Percentiles rank a stretch among this genome's conserved stretches.
phyloP scores from a whole-genome alignment of 495 filamentous ascomycete genomes.

The Collariella sp. region DNA sequence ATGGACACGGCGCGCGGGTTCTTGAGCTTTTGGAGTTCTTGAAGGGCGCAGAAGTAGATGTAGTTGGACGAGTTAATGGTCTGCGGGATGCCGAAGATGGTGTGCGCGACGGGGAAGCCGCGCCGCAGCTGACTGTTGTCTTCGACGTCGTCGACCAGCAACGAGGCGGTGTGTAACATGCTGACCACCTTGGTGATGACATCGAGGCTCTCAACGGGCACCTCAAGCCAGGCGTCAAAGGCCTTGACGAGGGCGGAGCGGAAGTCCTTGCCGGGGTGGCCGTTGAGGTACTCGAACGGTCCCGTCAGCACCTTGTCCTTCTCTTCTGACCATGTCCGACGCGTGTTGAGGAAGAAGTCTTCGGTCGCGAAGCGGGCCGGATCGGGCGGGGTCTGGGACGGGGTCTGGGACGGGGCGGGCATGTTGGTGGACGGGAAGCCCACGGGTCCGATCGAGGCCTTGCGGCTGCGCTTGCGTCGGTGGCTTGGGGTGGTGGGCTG shows the following conservation, averaged over 20 bases:
- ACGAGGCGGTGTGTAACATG: conserved; percentile 89
- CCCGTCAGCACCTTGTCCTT: conserved; percentile 75
- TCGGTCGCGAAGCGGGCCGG: conserved; percentile 40
- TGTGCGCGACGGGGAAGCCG: conserved; percentile 85
- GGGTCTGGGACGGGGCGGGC: conserved; percentile 26
- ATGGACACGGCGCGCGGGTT: conserved; percentile 66
- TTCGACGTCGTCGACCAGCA: conserved; percentile 90
- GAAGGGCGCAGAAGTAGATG: conserved; percentile 84
- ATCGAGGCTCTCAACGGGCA: conserved; percentile 65
- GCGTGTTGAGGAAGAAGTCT: conserved; percentile 33
- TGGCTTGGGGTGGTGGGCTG: conserved; percentile 10
- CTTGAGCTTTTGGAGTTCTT: conserved; percentile 66
- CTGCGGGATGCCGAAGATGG: conserved; percentile 89
- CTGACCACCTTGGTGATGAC: conserved; percentile 82
- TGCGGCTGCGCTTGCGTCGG: conserved; percentile 29
- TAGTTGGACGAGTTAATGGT: conserved; percentile 98
- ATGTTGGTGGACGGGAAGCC: conserved; percentile 25
- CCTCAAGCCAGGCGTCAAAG: conserved; percentile 84
- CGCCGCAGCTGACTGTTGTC: conserved; percentile 77
- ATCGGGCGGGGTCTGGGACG: conserved; percentile 31
- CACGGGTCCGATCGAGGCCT: conserved; percentile 16
- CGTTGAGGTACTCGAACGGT: conserved; percentile 80
- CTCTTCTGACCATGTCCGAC: conserved; percentile 52
- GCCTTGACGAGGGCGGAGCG: conserved; percentile 76
- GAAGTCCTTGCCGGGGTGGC: conserved; percentile 87